Percentiles rank a stretch among this genome's conserved stretches.
phyloP scores from a whole-genome alignment of 768 basidiomycete genomes.

The Boletus sp. region DNA sequence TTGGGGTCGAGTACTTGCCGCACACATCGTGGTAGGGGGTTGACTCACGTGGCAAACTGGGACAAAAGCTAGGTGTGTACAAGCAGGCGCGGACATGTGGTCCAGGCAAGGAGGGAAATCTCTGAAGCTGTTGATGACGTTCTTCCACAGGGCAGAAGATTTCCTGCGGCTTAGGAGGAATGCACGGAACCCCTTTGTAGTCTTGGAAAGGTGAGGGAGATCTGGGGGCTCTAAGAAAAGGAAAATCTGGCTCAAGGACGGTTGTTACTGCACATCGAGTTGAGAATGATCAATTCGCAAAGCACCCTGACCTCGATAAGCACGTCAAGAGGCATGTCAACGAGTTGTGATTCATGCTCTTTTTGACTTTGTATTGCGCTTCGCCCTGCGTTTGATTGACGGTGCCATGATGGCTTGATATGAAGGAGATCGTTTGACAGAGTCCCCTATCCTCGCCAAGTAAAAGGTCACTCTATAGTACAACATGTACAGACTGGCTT shows the following conservation, averaged over 20 bases:
- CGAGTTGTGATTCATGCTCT: not conserved
- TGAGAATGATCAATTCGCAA: not conserved
- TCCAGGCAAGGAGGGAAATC: constrained; percentile 26
- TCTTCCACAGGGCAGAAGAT: constrained; percentile 25
- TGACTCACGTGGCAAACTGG: constrained; percentile 30
- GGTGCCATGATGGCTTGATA: constrained; percentile 2
- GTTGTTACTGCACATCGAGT: not conserved
- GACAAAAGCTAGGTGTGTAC: constrained; percentile 29
- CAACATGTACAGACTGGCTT: not conserved
- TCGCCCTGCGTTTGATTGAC: not conserved
- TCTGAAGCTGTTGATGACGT: constrained; percentile 18
- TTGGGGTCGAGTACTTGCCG: not conserved
- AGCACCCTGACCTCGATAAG: constrained; percentile 10
- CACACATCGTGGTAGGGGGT: too few relatives aligned
- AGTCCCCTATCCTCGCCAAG: not conserved
- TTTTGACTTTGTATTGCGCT: not conserved
- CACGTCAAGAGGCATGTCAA: constrained; percentile 13
- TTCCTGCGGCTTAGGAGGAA: constrained; percentile 23
- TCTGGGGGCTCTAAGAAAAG: constrained; percentile 30
- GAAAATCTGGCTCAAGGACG: constrained; percentile 14
- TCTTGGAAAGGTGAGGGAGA: constrained; percentile 31
- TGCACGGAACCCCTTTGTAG: constrained; percentile 27
- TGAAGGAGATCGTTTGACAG: too few relatives aligned
- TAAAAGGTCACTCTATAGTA: not conserved
- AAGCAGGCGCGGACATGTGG: constrained; percentile 29